phyloP scores from a whole-genome alignment of 2,329 filamentous ascomycete genomes.

The Apiospora koreana region DNA sequence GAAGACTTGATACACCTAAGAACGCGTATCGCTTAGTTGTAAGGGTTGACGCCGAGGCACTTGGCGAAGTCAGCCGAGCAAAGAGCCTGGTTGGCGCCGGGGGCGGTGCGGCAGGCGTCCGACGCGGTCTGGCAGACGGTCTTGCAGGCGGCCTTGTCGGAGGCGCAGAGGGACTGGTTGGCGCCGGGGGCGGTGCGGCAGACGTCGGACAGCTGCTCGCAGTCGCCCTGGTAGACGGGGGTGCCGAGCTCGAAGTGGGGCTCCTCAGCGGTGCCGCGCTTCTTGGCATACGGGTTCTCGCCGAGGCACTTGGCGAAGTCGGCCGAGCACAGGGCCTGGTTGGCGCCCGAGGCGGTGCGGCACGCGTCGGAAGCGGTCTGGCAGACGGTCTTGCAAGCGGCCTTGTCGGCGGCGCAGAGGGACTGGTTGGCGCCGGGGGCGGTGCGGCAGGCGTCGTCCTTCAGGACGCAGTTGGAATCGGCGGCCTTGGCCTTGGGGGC shows the following conservation, averaged over 20 bases:
- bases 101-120: neutral
- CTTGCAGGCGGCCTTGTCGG: neutral
- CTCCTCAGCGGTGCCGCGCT: neutral
- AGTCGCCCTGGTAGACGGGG: neutral
- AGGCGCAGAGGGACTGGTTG: neutral
- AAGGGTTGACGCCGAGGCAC: conserved; percentile 5
- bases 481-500: neutral
- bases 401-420: neutral
- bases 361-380: neutral
- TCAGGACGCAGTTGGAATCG: neutral
- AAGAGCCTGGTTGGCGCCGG: neutral
- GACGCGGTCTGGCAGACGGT: neutral
- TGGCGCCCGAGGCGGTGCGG: neutral
- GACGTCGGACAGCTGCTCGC: neutral
- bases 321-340: neutral
- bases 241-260: neutral
- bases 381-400: neutral
- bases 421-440: neutral
- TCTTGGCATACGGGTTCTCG: conserved; percentile 11
- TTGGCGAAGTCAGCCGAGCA: neutral
- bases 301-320: conserved; percentile 3
- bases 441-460: neutral
- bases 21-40: neutral
- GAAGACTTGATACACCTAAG: too few species aligned
- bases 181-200: neutral